These are phyloP conservation scores for Trichoderma brevicompactum DNA, from an alignment of 2,329 filamentous ascomycete genomes.

Conservation along the genomic window DNA sequence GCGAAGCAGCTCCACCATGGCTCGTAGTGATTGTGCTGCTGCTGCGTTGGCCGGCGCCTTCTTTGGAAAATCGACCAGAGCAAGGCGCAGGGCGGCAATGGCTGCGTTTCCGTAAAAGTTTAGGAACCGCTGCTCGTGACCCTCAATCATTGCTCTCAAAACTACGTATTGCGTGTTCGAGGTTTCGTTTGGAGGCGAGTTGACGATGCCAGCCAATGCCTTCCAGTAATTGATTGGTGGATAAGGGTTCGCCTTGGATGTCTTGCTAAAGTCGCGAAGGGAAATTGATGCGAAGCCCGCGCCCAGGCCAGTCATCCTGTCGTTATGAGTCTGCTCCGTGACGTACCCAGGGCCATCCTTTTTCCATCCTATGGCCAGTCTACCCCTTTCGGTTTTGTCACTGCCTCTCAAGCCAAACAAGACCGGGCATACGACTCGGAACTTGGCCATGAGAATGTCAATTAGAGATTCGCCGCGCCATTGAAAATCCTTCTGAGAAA, in stretches of 20 bases:
- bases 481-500: constrained; percentile 68
- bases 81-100: constrained; percentile 69
- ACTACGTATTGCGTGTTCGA: constrained; percentile 76
- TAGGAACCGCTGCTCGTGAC: constrained; percentile 76
- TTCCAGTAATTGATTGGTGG: constrained; percentile 84
- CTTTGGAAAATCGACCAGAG: constrained; percentile 74
- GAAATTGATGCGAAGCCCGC: constrained; percentile 84
- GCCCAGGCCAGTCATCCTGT: constrained; percentile 81
- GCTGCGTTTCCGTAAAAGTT: constrained; percentile 79
- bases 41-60: constrained; percentile 53
- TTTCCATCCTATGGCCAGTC: constrained; percentile 73
- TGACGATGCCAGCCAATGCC: constrained; percentile 74
- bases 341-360: constrained; percentile 64
- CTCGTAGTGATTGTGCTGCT: constrained; percentile 56
- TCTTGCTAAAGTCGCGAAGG: constrained; percentile 78
- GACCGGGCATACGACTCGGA: constrained; percentile 77
- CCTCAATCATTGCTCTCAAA: constrained; percentile 71
- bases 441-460: constrained; percentile 86
- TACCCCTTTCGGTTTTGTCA: constrained; percentile 72
- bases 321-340: constrained; percentile 72
- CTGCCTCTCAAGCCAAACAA: constrained; percentile 81
- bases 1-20: constrained; percentile 59
- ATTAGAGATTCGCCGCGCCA: constrained; percentile 72
- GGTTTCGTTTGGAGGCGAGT: constrained; percentile 68
- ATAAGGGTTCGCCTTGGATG: constrained; percentile 71